These are phyloP conservation scores for Zymoseptoria pseudotritici DNA, from an alignment of 2,329 filamentous ascomycete genomes.

Conservation along the genomic window DNA sequence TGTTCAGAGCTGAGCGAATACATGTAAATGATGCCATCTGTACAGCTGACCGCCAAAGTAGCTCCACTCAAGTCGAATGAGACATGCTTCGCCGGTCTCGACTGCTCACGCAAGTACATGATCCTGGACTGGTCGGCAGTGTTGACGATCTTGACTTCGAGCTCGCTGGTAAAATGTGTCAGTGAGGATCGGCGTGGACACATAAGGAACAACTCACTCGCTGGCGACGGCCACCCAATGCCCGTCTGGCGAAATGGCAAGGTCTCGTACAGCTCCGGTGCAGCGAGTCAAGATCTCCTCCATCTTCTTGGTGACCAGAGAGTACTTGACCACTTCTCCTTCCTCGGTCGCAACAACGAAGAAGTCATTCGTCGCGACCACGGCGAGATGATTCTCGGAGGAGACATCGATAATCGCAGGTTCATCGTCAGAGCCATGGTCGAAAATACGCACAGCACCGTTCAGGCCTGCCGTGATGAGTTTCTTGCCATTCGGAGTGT, in stretches of 20 bases:
- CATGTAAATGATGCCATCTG: constrained; percentile 81
- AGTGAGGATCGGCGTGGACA: constrained; percentile 8
- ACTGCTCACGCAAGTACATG: constrained; percentile 72
- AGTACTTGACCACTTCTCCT: constrained; percentile 91
- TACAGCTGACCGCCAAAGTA: constrained; percentile 72
- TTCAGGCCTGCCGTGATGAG: constrained; percentile 89
- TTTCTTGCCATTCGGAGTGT: constrained; percentile 79
- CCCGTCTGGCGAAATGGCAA: constrained; percentile 72
- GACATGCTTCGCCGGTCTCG: constrained; percentile 80
- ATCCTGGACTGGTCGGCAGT: constrained; percentile 69
- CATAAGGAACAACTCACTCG: constrained; percentile 51
- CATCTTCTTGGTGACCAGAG: constrained; percentile 64
- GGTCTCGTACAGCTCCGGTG: constrained; percentile 77
- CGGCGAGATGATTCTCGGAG: constrained; percentile 73
- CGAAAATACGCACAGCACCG: constrained; percentile 87
- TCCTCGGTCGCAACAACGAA: constrained; percentile 90
- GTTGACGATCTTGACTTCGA: constrained; percentile 83
- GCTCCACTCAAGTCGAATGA: constrained; percentile 76
- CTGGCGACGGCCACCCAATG: constrained; percentile 94
- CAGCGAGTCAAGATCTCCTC: constrained; percentile 77
- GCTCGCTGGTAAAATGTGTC: constrained; percentile 48
- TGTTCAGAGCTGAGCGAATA: constrained; percentile 75
- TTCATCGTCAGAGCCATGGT: constrained; percentile 84
- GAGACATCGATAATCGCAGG: constrained; percentile 88
- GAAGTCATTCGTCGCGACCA: constrained; percentile 69